Conservation (phyloP, 139 green algal genomes). For the Closterium sp. region DNA sequence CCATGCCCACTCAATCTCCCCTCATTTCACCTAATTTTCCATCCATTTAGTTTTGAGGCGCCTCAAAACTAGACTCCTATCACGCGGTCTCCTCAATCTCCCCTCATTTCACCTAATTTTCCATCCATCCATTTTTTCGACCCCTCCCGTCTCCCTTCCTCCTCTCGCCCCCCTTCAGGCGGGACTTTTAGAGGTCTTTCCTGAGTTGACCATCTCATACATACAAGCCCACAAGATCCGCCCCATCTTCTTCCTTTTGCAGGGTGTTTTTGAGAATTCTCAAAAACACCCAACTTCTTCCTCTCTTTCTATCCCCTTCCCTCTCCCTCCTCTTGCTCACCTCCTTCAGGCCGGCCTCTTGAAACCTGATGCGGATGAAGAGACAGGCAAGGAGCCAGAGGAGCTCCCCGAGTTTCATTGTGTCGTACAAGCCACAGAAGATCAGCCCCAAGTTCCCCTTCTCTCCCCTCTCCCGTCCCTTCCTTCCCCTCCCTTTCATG, state of each 20-base stretch:
- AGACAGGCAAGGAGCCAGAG: constrained; percentile 48
- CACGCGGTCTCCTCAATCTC: too few species aligned
- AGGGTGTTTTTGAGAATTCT: too few species aligned
- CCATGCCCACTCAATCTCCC: too few species aligned
- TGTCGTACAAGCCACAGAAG: constrained; percentile 97
- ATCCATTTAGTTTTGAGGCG: too few species aligned
- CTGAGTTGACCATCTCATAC: constrained; percentile 89
- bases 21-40: not conserved
- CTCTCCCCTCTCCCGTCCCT: not conserved
- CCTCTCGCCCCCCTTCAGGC: constrained; percentile 45
- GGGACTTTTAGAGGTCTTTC: constrained; percentile 74
- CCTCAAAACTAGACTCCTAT: too few species aligned
- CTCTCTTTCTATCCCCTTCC: not conserved
- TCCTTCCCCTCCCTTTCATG: not conserved
- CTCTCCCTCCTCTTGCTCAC: not conserved
- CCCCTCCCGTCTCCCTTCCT: not conserved
- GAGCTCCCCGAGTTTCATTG: constrained; percentile 83
- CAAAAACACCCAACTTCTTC: not conserved
- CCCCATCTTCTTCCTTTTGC: constrained; percentile 75
- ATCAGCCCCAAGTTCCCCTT: constrained; percentile 86
- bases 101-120: not conserved
- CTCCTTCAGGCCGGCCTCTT: constrained; percentile 68
- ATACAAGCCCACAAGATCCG: constrained; percentile 99
- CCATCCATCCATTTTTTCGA: too few species aligned
- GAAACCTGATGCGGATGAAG: constrained; percentile 59